Evolutionary conservation across 2,329 filamentous ascomycete species (phyloP).

Genomic region (Alternaria novae-zelandiae): DNA sequence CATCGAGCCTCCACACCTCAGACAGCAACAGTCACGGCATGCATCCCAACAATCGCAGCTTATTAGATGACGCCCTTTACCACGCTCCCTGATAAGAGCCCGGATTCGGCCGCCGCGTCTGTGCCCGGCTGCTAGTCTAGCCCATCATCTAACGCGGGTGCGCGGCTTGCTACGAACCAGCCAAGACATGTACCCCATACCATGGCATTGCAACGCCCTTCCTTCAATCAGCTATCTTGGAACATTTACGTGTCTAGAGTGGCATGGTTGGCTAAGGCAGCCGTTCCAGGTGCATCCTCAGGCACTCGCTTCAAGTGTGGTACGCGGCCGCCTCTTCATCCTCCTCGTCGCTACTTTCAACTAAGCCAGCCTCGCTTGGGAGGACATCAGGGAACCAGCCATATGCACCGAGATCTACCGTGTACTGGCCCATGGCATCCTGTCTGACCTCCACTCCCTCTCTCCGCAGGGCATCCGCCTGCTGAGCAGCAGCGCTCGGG

Average conservation of each 20-base stretch:
- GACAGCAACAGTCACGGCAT: slow-evolving; percentile 35
- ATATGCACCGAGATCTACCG: slow-evolving; percentile 53
- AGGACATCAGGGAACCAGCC: slow-evolving; percentile 61
- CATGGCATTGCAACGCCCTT: slow-evolving; percentile 7
- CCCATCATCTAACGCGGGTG: slow-evolving; percentile 24
- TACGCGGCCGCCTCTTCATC: slow-evolving; percentile 41
- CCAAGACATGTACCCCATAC: slow-evolving; percentile 16
- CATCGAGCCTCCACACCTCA: slow-evolving; percentile 25
- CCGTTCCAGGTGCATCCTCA: background rate
- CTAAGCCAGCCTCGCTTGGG: slow-evolving; percentile 53
- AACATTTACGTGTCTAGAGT: slow-evolving; percentile 13
- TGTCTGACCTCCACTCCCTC: slow-evolving; percentile 58
- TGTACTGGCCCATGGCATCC: slow-evolving; percentile 55
- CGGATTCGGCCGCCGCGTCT: slow-evolving; percentile 34
- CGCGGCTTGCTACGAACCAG: slow-evolving; percentile 11
- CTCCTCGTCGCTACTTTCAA: slow-evolving; percentile 43
- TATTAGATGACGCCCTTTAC: slow-evolving; percentile 23
- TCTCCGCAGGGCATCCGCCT: slow-evolving; percentile 53
- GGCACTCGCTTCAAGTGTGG: slow-evolving; percentile 36
- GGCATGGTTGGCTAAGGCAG: slow-evolving; percentile 5
- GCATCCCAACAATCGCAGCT: slow-evolving; percentile 28
- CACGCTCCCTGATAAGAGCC: slow-evolving; percentile 35
- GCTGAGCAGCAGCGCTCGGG: slow-evolving; percentile 53
- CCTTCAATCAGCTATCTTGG: slow-evolving; percentile 19
- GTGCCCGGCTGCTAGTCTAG: slow-evolving; percentile 25